Evolutionary conservation across 345 rosid genomes (phyloP).

Genomic region (Rhodamnia rubescens): DNA sequence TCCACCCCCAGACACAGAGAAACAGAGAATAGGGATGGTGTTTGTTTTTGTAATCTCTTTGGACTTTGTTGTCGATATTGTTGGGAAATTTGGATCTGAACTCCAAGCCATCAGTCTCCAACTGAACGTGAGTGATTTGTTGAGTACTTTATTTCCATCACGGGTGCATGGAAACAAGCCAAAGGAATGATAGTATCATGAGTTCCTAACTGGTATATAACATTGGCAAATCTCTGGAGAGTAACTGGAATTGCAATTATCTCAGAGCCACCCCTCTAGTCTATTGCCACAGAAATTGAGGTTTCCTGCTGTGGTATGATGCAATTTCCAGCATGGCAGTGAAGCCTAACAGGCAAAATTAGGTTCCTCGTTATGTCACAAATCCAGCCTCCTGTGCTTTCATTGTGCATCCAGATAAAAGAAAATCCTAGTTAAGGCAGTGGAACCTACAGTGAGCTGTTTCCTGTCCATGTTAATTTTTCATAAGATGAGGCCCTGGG

Average conservation of each 20-base stretch:
- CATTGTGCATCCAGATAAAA: neutral
- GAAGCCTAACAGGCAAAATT: neutral
- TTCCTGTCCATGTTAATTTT: neutral
- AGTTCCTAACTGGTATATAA: neutral
- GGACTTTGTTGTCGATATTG: neutral
- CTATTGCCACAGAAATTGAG: neutral
- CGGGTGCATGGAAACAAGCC: neutral
- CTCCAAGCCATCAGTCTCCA: neutral
- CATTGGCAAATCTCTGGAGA: neutral
- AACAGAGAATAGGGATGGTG: neutral
- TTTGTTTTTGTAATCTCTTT: neutral
- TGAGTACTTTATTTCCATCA: neutral
- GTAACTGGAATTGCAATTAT: neutral
- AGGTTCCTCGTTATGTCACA: neutral
- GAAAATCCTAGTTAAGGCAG: neutral
- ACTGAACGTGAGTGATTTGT: neutral
- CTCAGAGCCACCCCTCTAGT: neutral
- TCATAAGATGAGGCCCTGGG: neutral
- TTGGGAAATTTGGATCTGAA: neutral
- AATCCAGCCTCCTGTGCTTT: neutral
- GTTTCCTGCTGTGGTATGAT: neutral
- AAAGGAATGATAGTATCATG: neutral
- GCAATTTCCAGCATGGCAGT: neutral
- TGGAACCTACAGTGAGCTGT: neutral
- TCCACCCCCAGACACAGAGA: neutral